Conservation (phyloP, 371 early-diverging fungal genomes). For the Actinomortierella ambigua region DNA sequence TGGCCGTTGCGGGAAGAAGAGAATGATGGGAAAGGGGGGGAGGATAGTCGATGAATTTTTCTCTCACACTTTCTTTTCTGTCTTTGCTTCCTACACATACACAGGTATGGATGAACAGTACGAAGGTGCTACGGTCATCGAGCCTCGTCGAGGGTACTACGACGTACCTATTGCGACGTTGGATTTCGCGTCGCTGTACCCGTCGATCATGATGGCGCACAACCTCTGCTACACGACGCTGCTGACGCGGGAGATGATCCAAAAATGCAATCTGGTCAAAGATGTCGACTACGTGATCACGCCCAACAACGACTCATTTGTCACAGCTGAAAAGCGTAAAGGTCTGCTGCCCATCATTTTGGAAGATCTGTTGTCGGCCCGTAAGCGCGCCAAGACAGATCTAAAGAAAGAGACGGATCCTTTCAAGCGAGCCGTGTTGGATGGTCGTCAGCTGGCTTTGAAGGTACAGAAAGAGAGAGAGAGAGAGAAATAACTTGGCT, state of each 20-base stretch:
- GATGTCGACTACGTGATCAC: constrained; percentile 88
- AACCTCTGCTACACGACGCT: constrained; percentile 99
- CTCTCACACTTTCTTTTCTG: neutral
- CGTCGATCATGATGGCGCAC: constrained; percentile 99
- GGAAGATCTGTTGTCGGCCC: constrained; percentile 89
- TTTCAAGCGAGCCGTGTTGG: constrained; percentile 90
- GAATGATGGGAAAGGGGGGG: too few relatives aligned
- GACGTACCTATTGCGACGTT: constrained; percentile 97
- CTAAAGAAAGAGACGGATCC: constrained; percentile 96
- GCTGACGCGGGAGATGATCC: constrained; percentile 62
- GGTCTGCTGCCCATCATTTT: constrained; percentile 97
- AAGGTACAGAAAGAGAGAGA: constrained; percentile 61
- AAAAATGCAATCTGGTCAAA: constrained; percentile 67
- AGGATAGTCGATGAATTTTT: neutral
- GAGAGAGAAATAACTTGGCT: neutral
- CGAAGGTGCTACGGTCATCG: constrained; percentile 99
- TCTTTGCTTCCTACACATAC: neutral
- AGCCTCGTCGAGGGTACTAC: constrained; percentile 97
- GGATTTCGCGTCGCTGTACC: constrained; percentile 99
- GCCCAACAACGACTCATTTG: constrained; percentile 92
- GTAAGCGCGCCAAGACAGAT: constrained; percentile 96
- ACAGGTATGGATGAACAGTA: constrained; percentile 86
- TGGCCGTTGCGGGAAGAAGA: too few relatives aligned
- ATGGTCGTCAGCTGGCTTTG: constrained; percentile 98
- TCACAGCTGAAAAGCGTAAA: constrained; percentile 71